Evolutionary conservation across 2,329 filamentous ascomycete species (phyloP).

Genomic region (Escovopsis sp.): DNA sequence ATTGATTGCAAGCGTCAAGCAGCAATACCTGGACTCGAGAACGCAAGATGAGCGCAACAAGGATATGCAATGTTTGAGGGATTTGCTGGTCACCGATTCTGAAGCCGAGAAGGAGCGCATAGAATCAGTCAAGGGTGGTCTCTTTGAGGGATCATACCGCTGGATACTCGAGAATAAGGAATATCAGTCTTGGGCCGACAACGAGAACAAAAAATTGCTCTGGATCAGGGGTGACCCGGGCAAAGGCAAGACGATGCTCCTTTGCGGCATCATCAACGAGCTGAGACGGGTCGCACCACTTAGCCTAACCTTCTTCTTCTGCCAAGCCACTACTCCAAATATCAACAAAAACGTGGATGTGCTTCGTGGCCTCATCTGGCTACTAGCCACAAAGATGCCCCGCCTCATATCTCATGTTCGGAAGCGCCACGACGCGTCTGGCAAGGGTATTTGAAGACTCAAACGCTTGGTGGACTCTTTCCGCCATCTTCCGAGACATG

Average conservation of each 20-base stretch:
- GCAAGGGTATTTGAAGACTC: slow-evolving; percentile 17
- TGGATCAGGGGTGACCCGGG: slow-evolving; percentile 23
- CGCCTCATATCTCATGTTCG: slow-evolving; percentile 20
- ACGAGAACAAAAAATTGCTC: slow-evolving; percentile 8
- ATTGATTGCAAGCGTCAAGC: slow-evolving; percentile 4
- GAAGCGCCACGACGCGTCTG: slow-evolving; percentile 18
- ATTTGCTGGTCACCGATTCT: slow-evolving; percentile 16
- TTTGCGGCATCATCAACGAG: slow-evolving; percentile 15
- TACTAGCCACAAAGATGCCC: slow-evolving; percentile 20
- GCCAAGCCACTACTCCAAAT: slow-evolving; percentile 21
- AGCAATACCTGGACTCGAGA: slow-evolving; percentile 4
- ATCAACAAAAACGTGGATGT: slow-evolving; percentile 25
- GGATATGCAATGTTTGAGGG: slow-evolving; percentile 10
- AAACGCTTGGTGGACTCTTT: slow-evolving; percentile 23
- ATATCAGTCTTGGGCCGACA: slow-evolving; percentile 14
- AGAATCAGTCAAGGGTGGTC: slow-evolving; percentile 21
- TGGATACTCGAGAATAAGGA: slow-evolving; percentile 19
- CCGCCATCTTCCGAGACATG: slow-evolving; percentile 23
- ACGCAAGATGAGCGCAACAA: slow-evolving; percentile 7
- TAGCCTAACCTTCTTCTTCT: slow-evolving; percentile 23
- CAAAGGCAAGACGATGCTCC: slow-evolving; percentile 24
- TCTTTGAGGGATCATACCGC: slow-evolving; percentile 16
- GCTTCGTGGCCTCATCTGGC: slow-evolving; percentile 27
- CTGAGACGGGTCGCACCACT: neutral
- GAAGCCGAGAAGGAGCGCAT: slow-evolving; percentile 21